Conservation (phyloP, 2,329 filamentous ascomycete species). For the Xylariaceae sp. region DNA sequence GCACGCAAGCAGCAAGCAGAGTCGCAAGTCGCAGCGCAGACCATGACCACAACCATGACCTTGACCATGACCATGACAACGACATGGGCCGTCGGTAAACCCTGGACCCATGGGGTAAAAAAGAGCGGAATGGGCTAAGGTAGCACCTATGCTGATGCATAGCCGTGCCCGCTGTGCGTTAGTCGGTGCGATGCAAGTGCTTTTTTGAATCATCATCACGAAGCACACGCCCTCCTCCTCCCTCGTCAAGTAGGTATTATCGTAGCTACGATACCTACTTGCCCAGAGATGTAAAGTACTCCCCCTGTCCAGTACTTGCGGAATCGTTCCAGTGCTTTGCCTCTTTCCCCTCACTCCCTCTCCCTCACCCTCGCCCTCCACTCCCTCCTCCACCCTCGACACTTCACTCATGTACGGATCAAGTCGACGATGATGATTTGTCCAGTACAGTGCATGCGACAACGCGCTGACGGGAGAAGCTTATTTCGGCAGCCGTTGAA, state of each 20-base stretch:
- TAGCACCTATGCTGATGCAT: constrained; percentile 30
- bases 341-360: too few relatives aligned
- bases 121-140: constrained; percentile 29
- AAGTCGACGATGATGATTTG: background rate
- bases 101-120: constrained; percentile 19
- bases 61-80: too few relatives aligned
- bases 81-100: constrained; percentile 16
- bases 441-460: constrained; percentile 2
- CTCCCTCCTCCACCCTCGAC: constrained; percentile 1
- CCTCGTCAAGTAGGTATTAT: background rate
- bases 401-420: constrained; percentile 2
- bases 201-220: constrained; percentile 25
- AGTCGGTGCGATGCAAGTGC: constrained; percentile 34
- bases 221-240: constrained; percentile 25
- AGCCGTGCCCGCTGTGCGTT: constrained; percentile 36
- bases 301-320: too few relatives aligned
- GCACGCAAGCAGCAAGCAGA: too few relatives aligned
- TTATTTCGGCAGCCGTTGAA: constrained; percentile 21
- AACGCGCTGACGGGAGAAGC: constrained; percentile 23
- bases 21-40: too few relatives aligned
- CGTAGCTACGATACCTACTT: background rate
- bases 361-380: background rate
- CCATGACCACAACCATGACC: background rate
- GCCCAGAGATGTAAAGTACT: too few relatives aligned
- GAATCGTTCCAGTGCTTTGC: too few relatives aligned